Evolutionary conservation across 2,329 filamentous ascomycete genomes (phyloP).

Genomic region (Volutella citrinella): DNA sequence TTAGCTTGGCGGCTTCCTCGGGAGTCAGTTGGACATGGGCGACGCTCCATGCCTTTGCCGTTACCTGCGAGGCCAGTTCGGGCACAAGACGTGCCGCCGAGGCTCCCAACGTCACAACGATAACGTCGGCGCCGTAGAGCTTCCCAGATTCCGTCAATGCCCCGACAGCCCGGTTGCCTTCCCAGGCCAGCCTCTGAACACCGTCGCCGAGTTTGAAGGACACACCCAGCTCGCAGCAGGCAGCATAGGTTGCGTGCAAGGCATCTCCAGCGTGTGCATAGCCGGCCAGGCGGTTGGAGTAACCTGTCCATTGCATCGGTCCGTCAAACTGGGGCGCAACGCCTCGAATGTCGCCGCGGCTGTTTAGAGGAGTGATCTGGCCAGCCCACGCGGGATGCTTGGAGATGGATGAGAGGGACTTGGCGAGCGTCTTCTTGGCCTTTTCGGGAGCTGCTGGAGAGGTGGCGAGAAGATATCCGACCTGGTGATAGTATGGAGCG

Average conservation of each 20-base stretch:
- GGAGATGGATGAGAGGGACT: constrained; percentile 27
- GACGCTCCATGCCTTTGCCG: constrained; percentile 55
- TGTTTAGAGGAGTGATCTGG: constrained; percentile 35
- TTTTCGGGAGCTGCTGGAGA: constrained; percentile 45
- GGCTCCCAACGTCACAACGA: constrained; percentile 51
- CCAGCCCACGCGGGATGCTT: constrained; percentile 37
- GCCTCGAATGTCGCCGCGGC: constrained; percentile 35
- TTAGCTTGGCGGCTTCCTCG: constrained; percentile 49
- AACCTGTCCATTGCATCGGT: constrained; percentile 54
- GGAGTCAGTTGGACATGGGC: constrained; percentile 55
- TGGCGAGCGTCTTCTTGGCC: constrained; percentile 41
- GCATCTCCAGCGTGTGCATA: constrained; percentile 54
- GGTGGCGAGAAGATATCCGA: constrained; percentile 41
- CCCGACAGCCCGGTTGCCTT: constrained; percentile 4
- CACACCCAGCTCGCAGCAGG: constrained; percentile 36
- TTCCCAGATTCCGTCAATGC: constrained; percentile 8
- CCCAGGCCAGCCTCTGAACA: constrained; percentile 2
- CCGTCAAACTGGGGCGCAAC: constrained; percentile 44
- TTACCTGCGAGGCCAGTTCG: constrained; percentile 43
- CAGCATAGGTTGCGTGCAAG: constrained; percentile 43
- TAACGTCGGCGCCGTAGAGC: constrained; percentile 25
- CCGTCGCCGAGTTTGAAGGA: constrained; percentile 33
- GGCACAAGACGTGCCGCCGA: constrained; percentile 44
- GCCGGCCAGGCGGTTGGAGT: constrained; percentile 53
- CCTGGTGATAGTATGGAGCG: constrained; percentile 44